A percentile compares a stretch with the other conserved stretches of the same genome.
phyloP scores from a whole-genome alignment of 805 yeast genomes.

The Candida ortonii region DNA sequence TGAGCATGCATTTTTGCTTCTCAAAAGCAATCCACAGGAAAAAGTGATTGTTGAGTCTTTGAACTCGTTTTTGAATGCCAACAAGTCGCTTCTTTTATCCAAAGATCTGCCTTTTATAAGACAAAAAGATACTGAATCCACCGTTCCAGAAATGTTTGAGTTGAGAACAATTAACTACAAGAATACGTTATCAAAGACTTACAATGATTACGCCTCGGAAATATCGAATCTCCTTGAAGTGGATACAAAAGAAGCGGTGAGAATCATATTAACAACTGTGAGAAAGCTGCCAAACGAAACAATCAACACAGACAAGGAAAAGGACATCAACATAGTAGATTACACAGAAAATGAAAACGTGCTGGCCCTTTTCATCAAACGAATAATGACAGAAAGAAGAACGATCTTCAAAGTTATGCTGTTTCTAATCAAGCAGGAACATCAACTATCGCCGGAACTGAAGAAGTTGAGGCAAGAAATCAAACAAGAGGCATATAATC shows the following conservation, averaged over 20 bases:
- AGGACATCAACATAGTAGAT: constrained; percentile 24
- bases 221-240: constrained; percentile 39
- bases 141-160: constrained; percentile 7
- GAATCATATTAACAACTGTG: constrained; percentile 42
- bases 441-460: constrained; percentile 26
- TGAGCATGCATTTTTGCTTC: constrained; percentile 20
- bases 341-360: constrained; percentile 35
- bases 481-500: constrained; percentile 18
- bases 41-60: constrained; percentile 6
- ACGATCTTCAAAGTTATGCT: constrained; percentile 42
- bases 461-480: constrained; percentile 40
- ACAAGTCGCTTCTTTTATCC: constrained; percentile 16
- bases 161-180: constrained; percentile 13
- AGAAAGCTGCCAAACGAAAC: constrained; percentile 36
- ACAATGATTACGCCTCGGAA: constrained; percentile 38
- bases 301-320: constrained; percentile 12
- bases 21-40: constrained; percentile 13
- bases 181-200: constrained; percentile 27
- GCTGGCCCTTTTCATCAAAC: constrained; percentile 35
- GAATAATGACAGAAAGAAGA: constrained; percentile 52
- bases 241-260: constrained; percentile 44
- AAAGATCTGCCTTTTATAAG: constrained; percentile 15
- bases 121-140: constrained; percentile 1
- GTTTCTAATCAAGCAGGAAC: constrained; percentile 29
- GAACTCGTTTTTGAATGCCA: constrained; percentile 12